These are phyloP conservation scores for Conidiobolus incongruus DNA, from an alignment of 371 early-diverging fungal genomes.

Conservation along the genomic window DNA sequence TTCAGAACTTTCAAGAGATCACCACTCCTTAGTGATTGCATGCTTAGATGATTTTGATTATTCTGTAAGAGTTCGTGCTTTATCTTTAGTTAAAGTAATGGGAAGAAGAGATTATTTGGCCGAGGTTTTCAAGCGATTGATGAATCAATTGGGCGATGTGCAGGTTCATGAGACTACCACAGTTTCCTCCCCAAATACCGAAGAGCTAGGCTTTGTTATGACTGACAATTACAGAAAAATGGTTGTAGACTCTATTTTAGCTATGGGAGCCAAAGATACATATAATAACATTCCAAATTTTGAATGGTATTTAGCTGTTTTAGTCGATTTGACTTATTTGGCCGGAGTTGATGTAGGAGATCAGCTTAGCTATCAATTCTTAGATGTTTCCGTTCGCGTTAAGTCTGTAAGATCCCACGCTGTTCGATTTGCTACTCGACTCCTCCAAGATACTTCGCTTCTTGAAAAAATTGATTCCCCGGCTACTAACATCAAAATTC, in stretches of 20 bases:
- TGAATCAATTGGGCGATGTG: slow-evolving; percentile 53
- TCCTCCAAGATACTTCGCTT: slow-evolving; percentile 29
- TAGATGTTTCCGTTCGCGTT: slow-evolving; percentile 80
- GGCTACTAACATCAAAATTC: slow-evolving; percentile 43
- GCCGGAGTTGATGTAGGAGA: slow-evolving; percentile 52
- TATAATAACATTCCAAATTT: slow-evolving; percentile 72
- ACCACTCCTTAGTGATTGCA: slow-evolving; percentile 57
- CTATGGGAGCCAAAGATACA: slow-evolving; percentile 59
- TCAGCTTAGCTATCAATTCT: slow-evolving; percentile 38
- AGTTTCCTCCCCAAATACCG: slow-evolving; percentile 5
- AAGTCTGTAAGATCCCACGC: slow-evolving; percentile 57
- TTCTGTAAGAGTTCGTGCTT: slow-evolving; percentile 66
- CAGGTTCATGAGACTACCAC: slow-evolving; percentile 4
- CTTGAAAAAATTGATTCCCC: slow-evolving; percentile 31
- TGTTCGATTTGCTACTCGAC: slow-evolving; percentile 25
- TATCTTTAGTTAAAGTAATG: slow-evolving; percentile 71
- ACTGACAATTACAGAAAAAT: slow-evolving; percentile 34
- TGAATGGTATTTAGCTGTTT: slow-evolving; percentile 80
- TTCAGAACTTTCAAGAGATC: slow-evolving; percentile 61
- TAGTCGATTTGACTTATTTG: slow-evolving; percentile 49
- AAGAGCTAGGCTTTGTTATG: slow-evolving; percentile 4
- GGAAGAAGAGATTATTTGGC: slow-evolving; percentile 53
- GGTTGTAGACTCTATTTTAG: slow-evolving; percentile 55
- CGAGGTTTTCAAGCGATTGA: slow-evolving; percentile 58
- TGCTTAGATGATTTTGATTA: slow-evolving; percentile 84